Evolutionary conservation across 768 basidiomycete genomes (phyloP).

Genomic region (Suillus weaverae): DNA sequence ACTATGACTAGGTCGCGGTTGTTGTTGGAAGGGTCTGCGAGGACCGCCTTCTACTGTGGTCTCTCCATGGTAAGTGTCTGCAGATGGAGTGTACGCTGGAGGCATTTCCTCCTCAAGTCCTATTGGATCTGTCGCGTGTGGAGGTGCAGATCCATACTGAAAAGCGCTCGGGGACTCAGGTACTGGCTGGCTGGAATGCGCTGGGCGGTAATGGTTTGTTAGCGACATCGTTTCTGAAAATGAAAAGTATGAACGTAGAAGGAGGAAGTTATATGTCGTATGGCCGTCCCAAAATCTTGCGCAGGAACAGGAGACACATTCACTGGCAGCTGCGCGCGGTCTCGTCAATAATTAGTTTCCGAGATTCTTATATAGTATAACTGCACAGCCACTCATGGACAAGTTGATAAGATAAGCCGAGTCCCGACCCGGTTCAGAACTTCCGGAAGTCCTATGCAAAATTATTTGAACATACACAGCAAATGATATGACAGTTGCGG

Average conservation of each 20-base stretch:
- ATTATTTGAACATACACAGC: background rate
- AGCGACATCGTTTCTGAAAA: background rate
- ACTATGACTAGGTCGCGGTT: slow-evolving; percentile 20
- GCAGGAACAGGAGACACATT: background rate
- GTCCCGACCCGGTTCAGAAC: background rate
- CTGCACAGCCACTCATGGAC: background rate
- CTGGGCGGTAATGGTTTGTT: background rate
- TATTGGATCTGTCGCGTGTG: background rate
- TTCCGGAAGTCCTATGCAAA: background rate
- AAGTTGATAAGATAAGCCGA: background rate
- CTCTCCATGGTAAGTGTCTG: slow-evolving; percentile 58
- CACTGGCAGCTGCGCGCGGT: background rate
- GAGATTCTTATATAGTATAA: background rate
- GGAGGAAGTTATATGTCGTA: background rate
- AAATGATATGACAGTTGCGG: background rate
- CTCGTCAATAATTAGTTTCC: background rate
- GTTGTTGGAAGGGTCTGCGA: slow-evolving; percentile 56
- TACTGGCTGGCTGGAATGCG: background rate
- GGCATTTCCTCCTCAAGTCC: slow-evolving; percentile 54
- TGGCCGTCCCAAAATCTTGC: background rate
- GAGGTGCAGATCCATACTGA: background rate
- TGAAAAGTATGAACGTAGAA: background rate
- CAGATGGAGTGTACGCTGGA: slow-evolving; percentile 66
- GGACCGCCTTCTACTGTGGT: slow-evolving; percentile 64
- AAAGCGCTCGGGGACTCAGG: background rate